Evolutionary conservation across 208 protist species (phyloP).

Genomic region (Leptomonas seymouri): DNA sequence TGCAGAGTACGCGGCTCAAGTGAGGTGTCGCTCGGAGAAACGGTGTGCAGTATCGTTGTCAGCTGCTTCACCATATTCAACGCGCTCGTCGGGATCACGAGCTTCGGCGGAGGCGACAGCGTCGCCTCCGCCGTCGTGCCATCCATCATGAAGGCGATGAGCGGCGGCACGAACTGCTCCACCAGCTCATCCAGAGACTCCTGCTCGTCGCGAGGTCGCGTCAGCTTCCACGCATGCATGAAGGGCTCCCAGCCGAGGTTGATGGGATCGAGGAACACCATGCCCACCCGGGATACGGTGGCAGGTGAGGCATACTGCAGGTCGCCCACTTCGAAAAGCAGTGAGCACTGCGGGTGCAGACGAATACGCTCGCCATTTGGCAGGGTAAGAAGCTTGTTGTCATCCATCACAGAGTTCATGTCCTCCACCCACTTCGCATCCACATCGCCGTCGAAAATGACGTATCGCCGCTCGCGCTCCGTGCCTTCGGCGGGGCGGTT

Average conservation of each 20-base stretch:
- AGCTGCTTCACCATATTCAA: slow-evolving; percentile 96
- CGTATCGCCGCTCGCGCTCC: slow-evolving; percentile 93
- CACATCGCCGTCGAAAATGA: slow-evolving; percentile 99
- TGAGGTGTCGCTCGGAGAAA: slow-evolving; percentile 69
- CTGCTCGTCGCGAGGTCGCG: slow-evolving; percentile 83
- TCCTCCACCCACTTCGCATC: slow-evolving; percentile 99
- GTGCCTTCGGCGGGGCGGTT: slow-evolving; percentile 86
- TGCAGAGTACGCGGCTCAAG: slow-evolving; percentile 93
- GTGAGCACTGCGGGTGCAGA: slow-evolving; percentile 93
- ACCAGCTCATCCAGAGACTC: slow-evolving; percentile 92
- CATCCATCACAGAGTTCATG: slow-evolving; percentile 99
- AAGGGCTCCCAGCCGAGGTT: slow-evolving; percentile 97
- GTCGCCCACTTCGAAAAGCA: slow-evolving; percentile 99
- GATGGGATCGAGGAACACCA: slow-evolving; percentile 99
- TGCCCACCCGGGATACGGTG: slow-evolving; percentile 98
- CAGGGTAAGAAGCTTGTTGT: slow-evolving; percentile 99
- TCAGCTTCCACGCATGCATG: slow-evolving; percentile 92
- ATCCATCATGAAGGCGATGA: slow-evolving; percentile 94
- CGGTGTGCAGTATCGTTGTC: slow-evolving; percentile 90
- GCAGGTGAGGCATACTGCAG: slow-evolving; percentile 99
- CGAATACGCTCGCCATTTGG: slow-evolving; percentile 99
- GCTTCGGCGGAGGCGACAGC: slow-evolving; percentile 64
- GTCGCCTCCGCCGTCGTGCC: slow-evolving; percentile 86
- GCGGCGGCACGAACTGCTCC: slow-evolving; percentile 93
- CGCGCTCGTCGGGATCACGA: slow-evolving; percentile 86